Percentiles rank a stretch among this genome's conserved stretches.
Conservation (phyloP, 139 green algal genomes). For the Tetraselmis chui region DNA sequence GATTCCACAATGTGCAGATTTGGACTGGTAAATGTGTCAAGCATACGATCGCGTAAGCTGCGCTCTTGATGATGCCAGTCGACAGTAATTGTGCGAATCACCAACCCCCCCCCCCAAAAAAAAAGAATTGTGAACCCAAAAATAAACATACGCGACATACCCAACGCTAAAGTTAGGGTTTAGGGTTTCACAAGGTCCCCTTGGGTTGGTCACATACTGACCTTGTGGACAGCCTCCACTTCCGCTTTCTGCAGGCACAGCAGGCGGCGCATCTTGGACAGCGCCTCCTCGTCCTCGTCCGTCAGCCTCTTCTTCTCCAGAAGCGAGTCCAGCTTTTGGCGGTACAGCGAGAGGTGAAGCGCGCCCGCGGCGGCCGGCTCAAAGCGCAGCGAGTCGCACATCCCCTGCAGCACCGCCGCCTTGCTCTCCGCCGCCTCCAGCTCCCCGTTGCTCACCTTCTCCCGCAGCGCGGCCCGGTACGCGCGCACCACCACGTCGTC, state of each 20-base stretch:
- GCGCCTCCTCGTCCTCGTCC: conserved; percentile 62
- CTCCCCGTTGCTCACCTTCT: conserved; percentile 53
- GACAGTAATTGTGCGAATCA: too few species aligned
- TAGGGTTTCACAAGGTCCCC: too few species aligned
- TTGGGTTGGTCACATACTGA: too few species aligned
- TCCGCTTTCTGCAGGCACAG: conserved; percentile 73
- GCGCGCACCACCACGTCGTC: conserved; percentile 52
- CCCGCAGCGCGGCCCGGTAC: conserved; percentile 68
- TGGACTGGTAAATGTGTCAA: too few species aligned
- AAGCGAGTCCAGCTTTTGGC: conserved; percentile 57
- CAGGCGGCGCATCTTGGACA: conserved; percentile 66
- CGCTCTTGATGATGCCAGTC: too few species aligned
- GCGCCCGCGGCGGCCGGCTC: conserved; percentile 62
- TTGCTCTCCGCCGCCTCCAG: conserved; percentile 43
- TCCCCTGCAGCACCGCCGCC: conserved; percentile 58
- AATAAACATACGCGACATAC: too few species aligned
- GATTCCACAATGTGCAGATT: too few species aligned
- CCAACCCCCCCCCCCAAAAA: too few species aligned
- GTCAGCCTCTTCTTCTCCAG: conserved; percentile 61
- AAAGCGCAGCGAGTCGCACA: conserved; percentile 72
- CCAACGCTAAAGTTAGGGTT: too few species aligned
- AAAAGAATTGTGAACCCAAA: too few species aligned
- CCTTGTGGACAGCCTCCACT: conserved; percentile 42
- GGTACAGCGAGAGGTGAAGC: conserved; percentile 79
- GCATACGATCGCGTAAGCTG: too few species aligned